Base-by-base conservation (phyloP, 169 alveolate species). In the Plasmodium adleri region DNA sequence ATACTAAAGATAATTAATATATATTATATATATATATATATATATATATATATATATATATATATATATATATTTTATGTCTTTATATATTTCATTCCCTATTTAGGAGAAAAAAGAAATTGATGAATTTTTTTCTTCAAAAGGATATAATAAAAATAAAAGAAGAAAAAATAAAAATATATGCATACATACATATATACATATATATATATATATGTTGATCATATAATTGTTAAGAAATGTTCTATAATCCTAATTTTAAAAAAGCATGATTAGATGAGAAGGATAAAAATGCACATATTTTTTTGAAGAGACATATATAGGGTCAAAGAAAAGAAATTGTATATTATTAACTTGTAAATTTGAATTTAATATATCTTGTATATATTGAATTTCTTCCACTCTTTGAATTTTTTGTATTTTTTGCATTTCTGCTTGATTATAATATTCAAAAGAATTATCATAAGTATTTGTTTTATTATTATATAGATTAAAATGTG, bases 301-400 rank as follows among this genome's bases (percentile, higher is more conserved):
- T 2, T 47, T 15, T 22, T 45, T 32, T 12, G 67, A 60, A 2
- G 76, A 52, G 3, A 71, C 74, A 72, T 72, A 17, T 7, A 83
- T 22, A 7, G 91, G 78, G 24, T 83, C 91, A 12, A 83, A 22
- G n/a, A 83, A 49, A 9, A 72, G 54, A 15, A 83, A 83, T 63
- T 70, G 85, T 52, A 83, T 28, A 70, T 62, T 60, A 13, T 54
- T 54, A 24, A 43, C 59, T 72, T 49, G 56, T 39, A 83, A 52
- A 60, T 83, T 32, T 15, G 12, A 12, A 28, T 71, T 83, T 13
- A 83, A 60, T 43, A 45, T 9, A 12, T 83, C 45, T 62, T 83
- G 86, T 20, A 83, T 67, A 56, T 83, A 49, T 22, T 49, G 12
- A 20, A 83, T 32, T 72, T 49, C 71, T 59, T 20, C n/a, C 13